Conservation (phyloP, 2,329 filamentous ascomycete genomes). For the Pseudogymnoascus sp. region DNA sequence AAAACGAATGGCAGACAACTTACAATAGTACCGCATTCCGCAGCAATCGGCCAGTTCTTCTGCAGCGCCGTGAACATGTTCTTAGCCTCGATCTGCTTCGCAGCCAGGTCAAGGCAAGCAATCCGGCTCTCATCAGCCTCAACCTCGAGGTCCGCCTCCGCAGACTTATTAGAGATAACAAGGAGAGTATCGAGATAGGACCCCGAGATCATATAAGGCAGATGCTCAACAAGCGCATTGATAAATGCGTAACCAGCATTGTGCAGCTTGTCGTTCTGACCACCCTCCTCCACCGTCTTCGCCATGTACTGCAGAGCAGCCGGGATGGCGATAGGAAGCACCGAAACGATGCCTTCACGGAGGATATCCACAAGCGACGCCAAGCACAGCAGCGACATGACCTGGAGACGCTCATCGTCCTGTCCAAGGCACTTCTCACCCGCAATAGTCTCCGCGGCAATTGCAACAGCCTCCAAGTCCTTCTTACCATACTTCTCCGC, state of each 20-base stretch:
- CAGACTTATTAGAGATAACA: slow-evolving; percentile 63
- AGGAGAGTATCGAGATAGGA: slow-evolving; percentile 67
- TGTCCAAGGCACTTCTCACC: slow-evolving; percentile 70
- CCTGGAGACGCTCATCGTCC: slow-evolving; percentile 61
- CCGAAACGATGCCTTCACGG: slow-evolving; percentile 74
- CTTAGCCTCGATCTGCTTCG: slow-evolving; percentile 69
- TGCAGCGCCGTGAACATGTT: slow-evolving; percentile 68
- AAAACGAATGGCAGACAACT: slow-evolving; percentile 27
- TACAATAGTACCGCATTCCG: slow-evolving; percentile 54
- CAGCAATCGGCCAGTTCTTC: slow-evolving; percentile 62
- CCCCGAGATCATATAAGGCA: slow-evolving; percentile 83
- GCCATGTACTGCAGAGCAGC: slow-evolving; percentile 65
- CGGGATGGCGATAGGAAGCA: slow-evolving; percentile 69
- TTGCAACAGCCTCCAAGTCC: slow-evolving; percentile 67
- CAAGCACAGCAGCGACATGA: slow-evolving; percentile 82
- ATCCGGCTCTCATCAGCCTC: slow-evolving; percentile 58
- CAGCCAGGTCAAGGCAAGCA: slow-evolving; percentile 66
- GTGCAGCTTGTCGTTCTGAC: slow-evolving; percentile 58
- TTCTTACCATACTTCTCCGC: slow-evolving; percentile 93
- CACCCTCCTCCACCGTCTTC: slow-evolving; percentile 47
- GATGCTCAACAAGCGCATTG: slow-evolving; percentile 68
- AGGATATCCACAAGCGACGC: slow-evolving; percentile 85
- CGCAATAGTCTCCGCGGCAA: slow-evolving; percentile 69
- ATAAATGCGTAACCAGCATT: slow-evolving; percentile 78
- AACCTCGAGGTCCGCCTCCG: slow-evolving; percentile 51